Evolutionary conservation across 257 asterid species (phyloP).

Genomic region (Datura wrightii): DNA sequence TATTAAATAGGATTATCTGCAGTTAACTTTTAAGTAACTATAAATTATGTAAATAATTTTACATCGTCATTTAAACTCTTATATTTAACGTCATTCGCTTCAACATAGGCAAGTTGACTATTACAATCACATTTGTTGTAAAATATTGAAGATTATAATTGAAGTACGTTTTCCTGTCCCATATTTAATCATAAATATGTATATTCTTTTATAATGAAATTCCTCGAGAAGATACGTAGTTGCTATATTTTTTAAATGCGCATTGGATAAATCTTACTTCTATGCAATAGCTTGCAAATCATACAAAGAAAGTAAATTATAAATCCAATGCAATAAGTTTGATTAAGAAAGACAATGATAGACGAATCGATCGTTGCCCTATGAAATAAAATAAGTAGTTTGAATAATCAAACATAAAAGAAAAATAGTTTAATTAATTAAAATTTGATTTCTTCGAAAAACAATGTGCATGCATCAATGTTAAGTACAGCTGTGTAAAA

Average conservation of each 20-base stretch:
- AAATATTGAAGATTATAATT: neutral
- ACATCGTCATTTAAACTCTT: no score
- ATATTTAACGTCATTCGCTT: neutral
- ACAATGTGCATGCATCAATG: neutral
- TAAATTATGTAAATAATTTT: no score
- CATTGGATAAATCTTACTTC: no score
- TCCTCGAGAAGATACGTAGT: no score
- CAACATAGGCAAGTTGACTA: neutral
- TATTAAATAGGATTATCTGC: no score
- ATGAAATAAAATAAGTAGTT: neutral
- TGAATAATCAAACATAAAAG: neutral
- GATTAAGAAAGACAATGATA: no score
- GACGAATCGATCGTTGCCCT: no score
- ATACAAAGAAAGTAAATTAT: no score
- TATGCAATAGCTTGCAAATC: no score
- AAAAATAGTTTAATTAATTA: neutral
- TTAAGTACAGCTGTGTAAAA: neutral
- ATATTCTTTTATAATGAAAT: neutral
- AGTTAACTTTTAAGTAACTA: no score
- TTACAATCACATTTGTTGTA: neutral
- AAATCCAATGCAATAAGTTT: no score
- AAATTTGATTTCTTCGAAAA: neutral
- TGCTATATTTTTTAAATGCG: no score
- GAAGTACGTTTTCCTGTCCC: neutral
- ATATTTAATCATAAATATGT: neutral